These are phyloP conservation scores for Chalciporus piperatus DNA, from an alignment of 768 basidiomycete genomes.

Conservation along the genomic window DNA sequence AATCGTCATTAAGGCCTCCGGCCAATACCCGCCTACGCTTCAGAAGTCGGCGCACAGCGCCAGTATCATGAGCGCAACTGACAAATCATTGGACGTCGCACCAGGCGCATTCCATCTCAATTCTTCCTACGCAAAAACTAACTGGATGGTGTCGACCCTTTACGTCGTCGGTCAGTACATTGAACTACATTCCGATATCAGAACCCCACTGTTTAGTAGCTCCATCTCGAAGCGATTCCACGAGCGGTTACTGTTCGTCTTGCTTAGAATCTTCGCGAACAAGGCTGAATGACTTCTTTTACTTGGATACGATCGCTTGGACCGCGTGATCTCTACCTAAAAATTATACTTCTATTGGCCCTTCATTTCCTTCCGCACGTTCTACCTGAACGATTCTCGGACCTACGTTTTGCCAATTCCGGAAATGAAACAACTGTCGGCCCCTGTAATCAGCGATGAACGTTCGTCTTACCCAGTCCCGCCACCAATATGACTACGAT, in stretches of 20 bases:
- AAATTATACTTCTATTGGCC: background rate
- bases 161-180: no score
- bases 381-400: background rate
- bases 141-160: no score
- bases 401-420: conserved; percentile 15
- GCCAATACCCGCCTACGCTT: background rate
- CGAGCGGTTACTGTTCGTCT: no score
- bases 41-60: no score
- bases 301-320: no score
- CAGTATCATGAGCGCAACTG: background rate
- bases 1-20: conserved; percentile 3
- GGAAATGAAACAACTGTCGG: conserved; percentile 1
- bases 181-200: no score
- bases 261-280: no score
- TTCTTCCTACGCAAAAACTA: no score
- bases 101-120: background rate
- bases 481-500: conserved; percentile 10
- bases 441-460: conserved; percentile 14
- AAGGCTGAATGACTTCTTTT: no score
- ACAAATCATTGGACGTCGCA: background rate
- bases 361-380: conserved; percentile 19
- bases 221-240: no score
- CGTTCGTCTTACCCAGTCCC: conserved; percentile 23
- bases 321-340: no score
- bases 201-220: no score